phyloP scores from a whole-genome alignment of 2,329 filamentous ascomycete species.

The Aspergillus carbonarius region DNA sequence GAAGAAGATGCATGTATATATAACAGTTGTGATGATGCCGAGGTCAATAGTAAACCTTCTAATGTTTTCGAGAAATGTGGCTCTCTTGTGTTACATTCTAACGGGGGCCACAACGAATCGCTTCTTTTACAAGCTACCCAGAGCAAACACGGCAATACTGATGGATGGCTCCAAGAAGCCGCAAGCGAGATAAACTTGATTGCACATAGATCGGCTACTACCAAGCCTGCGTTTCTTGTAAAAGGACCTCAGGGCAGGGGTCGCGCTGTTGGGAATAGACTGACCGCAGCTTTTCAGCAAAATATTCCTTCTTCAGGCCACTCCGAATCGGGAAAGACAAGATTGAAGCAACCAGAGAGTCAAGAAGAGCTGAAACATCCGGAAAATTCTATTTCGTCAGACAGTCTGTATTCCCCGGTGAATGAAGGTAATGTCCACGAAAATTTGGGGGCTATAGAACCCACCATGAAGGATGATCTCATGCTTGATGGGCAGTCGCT shows the following conservation, averaged over 20 bases:
- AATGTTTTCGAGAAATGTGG: not conserved
- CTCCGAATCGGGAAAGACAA: not conserved
- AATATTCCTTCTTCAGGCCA: not conserved
- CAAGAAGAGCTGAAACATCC: not conserved
- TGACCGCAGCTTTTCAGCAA: constrained; percentile 22
- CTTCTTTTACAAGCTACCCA: not conserved
- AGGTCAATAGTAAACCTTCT: not conserved
- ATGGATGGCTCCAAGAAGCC: not conserved
- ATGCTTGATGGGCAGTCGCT: not conserved
- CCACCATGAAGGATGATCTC: not conserved
- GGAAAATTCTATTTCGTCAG: not conserved
- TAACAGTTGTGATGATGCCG: not conserved
- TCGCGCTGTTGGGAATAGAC: constrained; percentile 22
- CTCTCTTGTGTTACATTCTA: not conserved
- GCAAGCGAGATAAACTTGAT: no score
- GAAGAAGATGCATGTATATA: not conserved
- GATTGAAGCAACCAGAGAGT: not conserved
- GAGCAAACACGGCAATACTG: not conserved
- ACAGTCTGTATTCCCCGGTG: not conserved
- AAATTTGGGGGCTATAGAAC: no score
- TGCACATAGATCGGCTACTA: not conserved
- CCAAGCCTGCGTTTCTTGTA: not conserved
- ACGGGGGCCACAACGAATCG: not conserved
- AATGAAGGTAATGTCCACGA: not conserved
- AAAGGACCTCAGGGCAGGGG: constrained; percentile 20